Conservation (phyloP, 306 rosid genomes). For the Comarum palustre region DNA sequence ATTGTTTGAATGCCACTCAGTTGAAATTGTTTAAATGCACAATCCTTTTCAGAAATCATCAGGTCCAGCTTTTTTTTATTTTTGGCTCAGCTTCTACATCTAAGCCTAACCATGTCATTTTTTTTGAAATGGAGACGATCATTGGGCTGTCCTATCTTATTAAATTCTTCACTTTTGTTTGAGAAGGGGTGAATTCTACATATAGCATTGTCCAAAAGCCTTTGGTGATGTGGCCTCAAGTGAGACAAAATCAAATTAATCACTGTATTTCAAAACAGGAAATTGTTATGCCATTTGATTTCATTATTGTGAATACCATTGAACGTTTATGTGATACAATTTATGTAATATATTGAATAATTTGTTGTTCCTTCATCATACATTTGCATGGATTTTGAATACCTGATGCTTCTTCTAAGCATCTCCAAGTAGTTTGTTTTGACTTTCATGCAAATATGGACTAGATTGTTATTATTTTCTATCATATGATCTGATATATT, state of each 20-base stretch:
- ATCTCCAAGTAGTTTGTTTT: not conserved
- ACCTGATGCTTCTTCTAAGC: not conserved
- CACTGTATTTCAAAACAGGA: not conserved
- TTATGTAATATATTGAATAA: not conserved
- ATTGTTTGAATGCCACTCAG: not conserved
- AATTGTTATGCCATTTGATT: not conserved
- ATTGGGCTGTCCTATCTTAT: not conserved
- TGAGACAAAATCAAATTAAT: not conserved
- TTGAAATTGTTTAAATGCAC: not conserved
- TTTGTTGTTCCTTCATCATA: not conserved
- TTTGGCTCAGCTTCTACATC: not conserved
- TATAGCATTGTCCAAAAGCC: not conserved
- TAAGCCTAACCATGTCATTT: not conserved
- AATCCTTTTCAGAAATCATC: not conserved
- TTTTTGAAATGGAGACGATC: not conserved
- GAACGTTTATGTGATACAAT: not conserved
- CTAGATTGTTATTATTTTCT: not conserved
- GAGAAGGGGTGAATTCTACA: not conserved
- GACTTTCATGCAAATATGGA: not conserved
- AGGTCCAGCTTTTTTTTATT: not conserved
- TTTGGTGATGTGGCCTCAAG: not conserved
- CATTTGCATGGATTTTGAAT: not conserved
- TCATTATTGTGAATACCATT: not conserved
- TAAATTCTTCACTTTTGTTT: not conserved
- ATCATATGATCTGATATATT: slow-evolving; percentile 14